Percentiles rank a stretch among this genome's conserved stretches.
These are phyloP conservation scores for Suillus subalutaceus DNA, from an alignment of 768 basidiomycete species.

Conservation along the genomic window DNA sequence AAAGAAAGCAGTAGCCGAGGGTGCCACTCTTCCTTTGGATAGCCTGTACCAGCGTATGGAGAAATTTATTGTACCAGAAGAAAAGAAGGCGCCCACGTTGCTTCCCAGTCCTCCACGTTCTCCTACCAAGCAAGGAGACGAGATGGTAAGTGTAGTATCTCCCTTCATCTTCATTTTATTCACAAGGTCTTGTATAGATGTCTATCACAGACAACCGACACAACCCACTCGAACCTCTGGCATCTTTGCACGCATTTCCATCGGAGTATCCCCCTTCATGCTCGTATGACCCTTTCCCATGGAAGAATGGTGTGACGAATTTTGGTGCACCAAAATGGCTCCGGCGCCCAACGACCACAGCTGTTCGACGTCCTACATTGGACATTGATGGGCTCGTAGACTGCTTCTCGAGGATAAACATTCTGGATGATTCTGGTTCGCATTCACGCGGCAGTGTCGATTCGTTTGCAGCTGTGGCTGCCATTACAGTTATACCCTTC, in stretches of 20 bases:
- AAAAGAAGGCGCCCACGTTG: constrained; percentile 10
- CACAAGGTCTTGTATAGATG: neutral
- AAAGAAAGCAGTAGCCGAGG: constrained; percentile 22
- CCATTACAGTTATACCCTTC: constrained; percentile 18
- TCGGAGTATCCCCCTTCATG: constrained; percentile 20
- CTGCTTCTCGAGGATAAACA: constrained; percentile 15
- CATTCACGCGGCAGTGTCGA: neutral
- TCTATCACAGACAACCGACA: neutral
- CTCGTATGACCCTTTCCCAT: constrained; percentile 22
- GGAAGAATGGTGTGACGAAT: constrained; percentile 5
- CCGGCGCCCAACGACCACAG: constrained; percentile 1
- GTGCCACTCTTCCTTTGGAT: constrained; percentile 26
- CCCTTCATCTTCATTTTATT: neutral
- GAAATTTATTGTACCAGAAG: constrained; percentile 25
- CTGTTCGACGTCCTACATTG: neutral
- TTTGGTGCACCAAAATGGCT: constrained; percentile 15
- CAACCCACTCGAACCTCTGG: constrained; percentile 15
- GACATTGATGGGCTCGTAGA: constrained; percentile 14
- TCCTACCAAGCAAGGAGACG: constrained; percentile 18
- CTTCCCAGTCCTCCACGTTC: constrained; percentile 9
- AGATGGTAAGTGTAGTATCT: constrained; percentile 13
- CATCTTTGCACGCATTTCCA: constrained; percentile 29
- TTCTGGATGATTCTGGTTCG: constrained; percentile 14
- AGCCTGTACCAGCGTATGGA: constrained; percentile 31
- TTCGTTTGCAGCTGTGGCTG: constrained; percentile 12